Conservation (phyloP, 2,329 filamentous ascomycete genomes). For the Cadophora sp. region DNA sequence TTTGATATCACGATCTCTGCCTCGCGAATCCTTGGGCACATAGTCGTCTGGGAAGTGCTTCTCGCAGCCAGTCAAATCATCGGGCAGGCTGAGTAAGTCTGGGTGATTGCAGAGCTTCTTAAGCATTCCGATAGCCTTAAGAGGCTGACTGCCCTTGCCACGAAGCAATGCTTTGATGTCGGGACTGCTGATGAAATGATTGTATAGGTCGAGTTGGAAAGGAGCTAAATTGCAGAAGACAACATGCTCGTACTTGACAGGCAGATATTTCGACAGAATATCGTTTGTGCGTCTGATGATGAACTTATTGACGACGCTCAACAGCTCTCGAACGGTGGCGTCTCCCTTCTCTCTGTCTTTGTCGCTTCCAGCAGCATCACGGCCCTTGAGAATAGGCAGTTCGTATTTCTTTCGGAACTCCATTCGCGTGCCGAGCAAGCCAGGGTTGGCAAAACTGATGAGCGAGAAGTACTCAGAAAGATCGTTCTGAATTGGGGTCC, state of each 20-base stretch:
- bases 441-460: conserved; percentile 95
- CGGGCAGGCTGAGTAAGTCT: conserved; percentile 82
- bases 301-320: conserved; percentile 93
- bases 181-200: conserved; percentile 95
- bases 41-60: conserved; percentile 84
- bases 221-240: conserved; percentile 95
- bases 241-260: conserved; percentile 98
- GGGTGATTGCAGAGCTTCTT: conserved; percentile 99
- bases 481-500: conserved; percentile 97
- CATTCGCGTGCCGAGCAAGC: conserved; percentile 82
- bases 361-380: conserved; percentile 89
- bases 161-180: conserved; percentile 91
- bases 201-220: conserved; percentile 93
- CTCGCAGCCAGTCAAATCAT: conserved; percentile 88
- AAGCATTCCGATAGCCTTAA: conserved; percentile 95
- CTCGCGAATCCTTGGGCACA: conserved; percentile 84
- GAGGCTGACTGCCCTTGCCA: conserved; percentile 92
- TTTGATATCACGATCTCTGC: conserved; percentile 90
- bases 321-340: conserved; percentile 80
- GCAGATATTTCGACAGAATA: conserved; percentile 95
- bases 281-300: conserved; percentile 98
- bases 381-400: conserved; percentile 87
- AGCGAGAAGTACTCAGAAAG: conserved; percentile 97
- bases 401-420: conserved; percentile 97
- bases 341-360: conserved; percentile 83